Base-by-base conservation (phyloP, 2,329 filamentous ascomycete genomes). In the Colletotrichum gigasporum region DNA sequence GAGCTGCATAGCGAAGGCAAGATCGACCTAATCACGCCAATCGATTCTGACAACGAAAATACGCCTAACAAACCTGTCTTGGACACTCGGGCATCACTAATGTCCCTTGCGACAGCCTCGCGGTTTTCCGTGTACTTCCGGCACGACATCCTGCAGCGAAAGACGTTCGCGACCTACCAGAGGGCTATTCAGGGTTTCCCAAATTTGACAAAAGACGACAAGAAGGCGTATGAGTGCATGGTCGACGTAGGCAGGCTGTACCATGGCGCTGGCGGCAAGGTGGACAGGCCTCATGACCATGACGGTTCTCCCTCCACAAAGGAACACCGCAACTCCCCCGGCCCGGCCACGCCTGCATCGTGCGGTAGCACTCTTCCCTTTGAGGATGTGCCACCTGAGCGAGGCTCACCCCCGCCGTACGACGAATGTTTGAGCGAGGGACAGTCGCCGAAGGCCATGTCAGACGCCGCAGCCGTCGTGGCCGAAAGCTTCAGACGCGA, bases 291-390 rank as follows among this genome's bases (percentile, higher is more conserved):
- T 12, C 26, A 11, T 24, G 26, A 7, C 14, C 28, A n/a, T 24
- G 20, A 18, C 24, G 24, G 5, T 12, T 18, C 55, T 20, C 20
- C 45, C 10, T 26, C 26, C 26, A 20, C 28, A 7, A 16, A 20
- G 8, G 22, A 52, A 18, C 28, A 8, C 28, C 22, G 47, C 37
- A 52, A 28, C 11, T 30, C 55, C 9, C 44, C 55, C 9, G 37
- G 16, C 35, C n/a, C 55, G 6, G 14, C 12, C 22, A 58, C 55
- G 26, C 26, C 52, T 22, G 34, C 26, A 6, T 58, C 55, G 20
- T 52, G 26, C 35, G 55, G 44, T 12, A 59, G 56, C 47, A 59
- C 56, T 12, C 47, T 59, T 20, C 18, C 56, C 20, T 59, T 59
- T 20, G 56, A 59, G 18, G 26, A 32, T n/a, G 39, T 18, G 7